A percentile compares a stretch with the other conserved stretches of the same genome.
phyloP scores from a whole-genome alignment of 805 yeast species.

The Ascoidea tarda region DNA sequence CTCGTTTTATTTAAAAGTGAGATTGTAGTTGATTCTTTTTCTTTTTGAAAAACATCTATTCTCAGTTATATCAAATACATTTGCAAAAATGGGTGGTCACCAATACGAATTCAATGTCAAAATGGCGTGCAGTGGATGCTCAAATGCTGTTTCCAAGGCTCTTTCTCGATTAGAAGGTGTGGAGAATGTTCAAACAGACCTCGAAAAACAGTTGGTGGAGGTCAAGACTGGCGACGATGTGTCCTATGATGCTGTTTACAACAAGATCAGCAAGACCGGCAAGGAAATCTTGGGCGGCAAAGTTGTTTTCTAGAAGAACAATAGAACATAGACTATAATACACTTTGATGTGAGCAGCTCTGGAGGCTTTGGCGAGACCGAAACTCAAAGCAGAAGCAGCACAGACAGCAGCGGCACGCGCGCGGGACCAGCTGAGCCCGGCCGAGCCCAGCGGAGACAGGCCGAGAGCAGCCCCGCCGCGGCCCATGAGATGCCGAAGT shows the following conservation, averaged over 20 bases:
- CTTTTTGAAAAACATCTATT: too few relatives aligned
- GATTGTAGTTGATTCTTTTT: too few relatives aligned
- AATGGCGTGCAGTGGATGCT: slow-evolving; percentile 84
- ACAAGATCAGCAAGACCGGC: slow-evolving; percentile 80
- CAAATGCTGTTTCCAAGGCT: slow-evolving; percentile 73
- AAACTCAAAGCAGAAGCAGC: too few relatives aligned
- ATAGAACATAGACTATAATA: neutral
- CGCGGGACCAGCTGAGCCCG: too few relatives aligned
- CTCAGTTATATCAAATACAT: too few relatives aligned
- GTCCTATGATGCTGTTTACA: slow-evolving; percentile 66
- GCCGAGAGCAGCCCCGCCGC: too few relatives aligned
- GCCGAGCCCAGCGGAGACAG: too few relatives aligned
- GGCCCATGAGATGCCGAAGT: too few relatives aligned
- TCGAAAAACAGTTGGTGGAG: slow-evolving; percentile 71
- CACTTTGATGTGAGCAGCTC: too few relatives aligned
- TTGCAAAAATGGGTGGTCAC: slow-evolving; percentile 29
- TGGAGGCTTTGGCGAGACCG: too few relatives aligned
- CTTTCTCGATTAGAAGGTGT: slow-evolving; percentile 64
- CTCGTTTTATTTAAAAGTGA: too few relatives aligned
- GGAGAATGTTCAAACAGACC: slow-evolving; percentile 52
- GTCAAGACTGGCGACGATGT: slow-evolving; percentile 42
- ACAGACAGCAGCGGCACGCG: too few relatives aligned
- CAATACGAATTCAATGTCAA: slow-evolving; percentile 70
- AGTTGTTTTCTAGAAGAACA: slow-evolving; percentile 22
- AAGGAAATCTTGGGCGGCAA: slow-evolving; percentile 64